Base-by-base conservation (phyloP, 768 basidiomycete genomes). In the Trametes cubensis region DNA sequence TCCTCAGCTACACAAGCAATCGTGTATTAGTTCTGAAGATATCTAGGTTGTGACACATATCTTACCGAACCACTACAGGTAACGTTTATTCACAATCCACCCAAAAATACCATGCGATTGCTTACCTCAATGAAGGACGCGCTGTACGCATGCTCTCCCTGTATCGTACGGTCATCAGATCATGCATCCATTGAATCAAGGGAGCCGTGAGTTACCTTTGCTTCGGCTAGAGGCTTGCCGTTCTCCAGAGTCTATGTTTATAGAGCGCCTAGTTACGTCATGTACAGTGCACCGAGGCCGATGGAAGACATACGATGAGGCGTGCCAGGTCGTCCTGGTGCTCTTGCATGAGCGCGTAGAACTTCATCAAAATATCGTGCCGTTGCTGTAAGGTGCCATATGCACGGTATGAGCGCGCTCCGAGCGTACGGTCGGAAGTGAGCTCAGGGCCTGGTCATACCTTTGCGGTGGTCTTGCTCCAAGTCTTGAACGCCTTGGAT, bases 391-490 rank as follows among this genome's bases (percentile, higher is more conserved):
- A 25, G 7, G 6, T 1, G 20, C 3, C 20, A 26, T 60, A 26
- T 62, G 42, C 41, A 34, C 34, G 10, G 10, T 17, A 45, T 25
- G 11, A 53, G 18, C 21, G 30, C 11, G 23, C 3, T 6, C 40
- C 51, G 48, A 20, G 30, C 34, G 34, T 34, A 34, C 10, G 25
- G 28, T 28, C 28, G 28, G 28, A 28, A 28, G 28, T 7, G 7
- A 28, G 28, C 7, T 38, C 25, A 48, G 38, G 40, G 6, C 25
- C 8, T n/a, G 28, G 4, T 41, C 76, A 39, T 55, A 92, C 92
- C 80, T 93, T 95, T 23, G 92, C 89, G 1, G 92, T 92, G 28
- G 94, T 96, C 70, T 80, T 86, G 66, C 90, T 85, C 94, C 94
- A 99, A 0, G 85, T 81, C 67, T 85, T 83, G 75, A 98, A 94